Conservation (phyloP, 805 yeast genomes). For the Ogataea nakhonphanomensis region DNA sequence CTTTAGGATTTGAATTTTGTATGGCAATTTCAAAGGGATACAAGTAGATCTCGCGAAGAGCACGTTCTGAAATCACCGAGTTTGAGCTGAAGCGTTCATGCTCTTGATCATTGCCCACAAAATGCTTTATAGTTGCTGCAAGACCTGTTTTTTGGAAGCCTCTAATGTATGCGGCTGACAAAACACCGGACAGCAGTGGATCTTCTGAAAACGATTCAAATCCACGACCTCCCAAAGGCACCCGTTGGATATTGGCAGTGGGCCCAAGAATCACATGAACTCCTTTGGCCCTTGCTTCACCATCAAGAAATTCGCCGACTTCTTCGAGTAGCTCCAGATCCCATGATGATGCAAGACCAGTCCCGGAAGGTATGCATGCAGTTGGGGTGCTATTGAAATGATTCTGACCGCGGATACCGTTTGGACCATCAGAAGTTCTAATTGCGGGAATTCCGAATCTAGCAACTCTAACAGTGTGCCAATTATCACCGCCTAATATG, state of each 20-base stretch:
- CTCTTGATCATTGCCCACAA: conserved; percentile 61
- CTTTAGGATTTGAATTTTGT: conserved; percentile 47
- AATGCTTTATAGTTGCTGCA: conserved; percentile 60
- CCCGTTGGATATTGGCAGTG: conserved; percentile 39
- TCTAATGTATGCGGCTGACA: conserved; percentile 45
- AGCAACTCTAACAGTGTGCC: conserved; percentile 38
- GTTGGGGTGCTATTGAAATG: conserved; percentile 41
- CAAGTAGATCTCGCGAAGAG: conserved; percentile 61
- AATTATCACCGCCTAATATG: conserved; percentile 33
- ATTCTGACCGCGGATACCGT: conserved; percentile 44
- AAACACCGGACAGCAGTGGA: conserved; percentile 45
- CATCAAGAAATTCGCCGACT: conserved; percentile 41
- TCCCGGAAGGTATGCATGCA: conserved; percentile 46
- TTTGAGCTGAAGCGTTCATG: conserved; percentile 48
- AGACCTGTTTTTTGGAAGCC: conserved; percentile 54
- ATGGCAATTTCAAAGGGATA: conserved; percentile 61
- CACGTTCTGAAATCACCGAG: conserved; percentile 52
- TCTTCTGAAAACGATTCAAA: conserved; percentile 64
- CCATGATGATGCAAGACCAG: conserved; percentile 44
- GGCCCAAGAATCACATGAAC: conserved; percentile 40
- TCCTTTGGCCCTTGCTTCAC: conserved; percentile 42
- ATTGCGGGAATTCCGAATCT: conserved; percentile 36
- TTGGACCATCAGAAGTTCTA: conserved; percentile 44
- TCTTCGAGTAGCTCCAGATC: conserved; percentile 36
- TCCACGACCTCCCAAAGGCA: conserved; percentile 52